These are phyloP conservation scores for Chlorella sp. DNA, from an alignment of 139 green algal species.

Conservation along the genomic window DNA sequence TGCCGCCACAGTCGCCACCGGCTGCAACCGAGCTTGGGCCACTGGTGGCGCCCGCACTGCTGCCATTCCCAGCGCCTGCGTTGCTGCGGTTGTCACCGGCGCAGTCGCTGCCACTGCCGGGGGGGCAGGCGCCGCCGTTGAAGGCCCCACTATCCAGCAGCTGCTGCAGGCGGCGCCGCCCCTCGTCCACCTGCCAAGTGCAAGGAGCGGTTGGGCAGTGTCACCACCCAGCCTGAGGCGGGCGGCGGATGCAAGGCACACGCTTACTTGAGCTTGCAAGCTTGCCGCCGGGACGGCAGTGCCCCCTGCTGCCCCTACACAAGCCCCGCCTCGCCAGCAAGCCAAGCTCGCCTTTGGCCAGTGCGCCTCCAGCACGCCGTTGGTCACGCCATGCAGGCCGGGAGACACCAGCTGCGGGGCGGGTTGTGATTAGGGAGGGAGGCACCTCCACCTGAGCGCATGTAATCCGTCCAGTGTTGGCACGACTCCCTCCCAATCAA, in stretches of 20 bases:
- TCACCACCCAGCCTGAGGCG: too few relatives aligned
- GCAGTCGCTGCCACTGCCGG: not conserved
- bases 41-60: not conserved
- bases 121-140: not conserved
- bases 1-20: not conserved
- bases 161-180: conserved; percentile 1
- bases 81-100: not conserved
- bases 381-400: conserved; percentile 43
- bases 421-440: too few relatives aligned
- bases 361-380: conserved; percentile 12
- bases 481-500: too few relatives aligned
- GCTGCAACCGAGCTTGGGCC: too few relatives aligned
- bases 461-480: too few relatives aligned
- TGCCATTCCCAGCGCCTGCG: not conserved
- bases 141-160: conserved; percentile 17
- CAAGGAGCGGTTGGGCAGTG: too few relatives aligned
- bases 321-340: not conserved
- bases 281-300: not conserved
- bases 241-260: too few relatives aligned
- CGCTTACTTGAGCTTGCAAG: too few relatives aligned
- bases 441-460: too few relatives aligned
- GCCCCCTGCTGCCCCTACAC: not conserved
- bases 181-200: conserved; percentile 12
- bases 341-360: conserved; percentile 32
- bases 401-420: not conserved